Base-by-base conservation (phyloP, 192 early-diverging fungal genomes). In the Phycomyces nitens region DNA sequence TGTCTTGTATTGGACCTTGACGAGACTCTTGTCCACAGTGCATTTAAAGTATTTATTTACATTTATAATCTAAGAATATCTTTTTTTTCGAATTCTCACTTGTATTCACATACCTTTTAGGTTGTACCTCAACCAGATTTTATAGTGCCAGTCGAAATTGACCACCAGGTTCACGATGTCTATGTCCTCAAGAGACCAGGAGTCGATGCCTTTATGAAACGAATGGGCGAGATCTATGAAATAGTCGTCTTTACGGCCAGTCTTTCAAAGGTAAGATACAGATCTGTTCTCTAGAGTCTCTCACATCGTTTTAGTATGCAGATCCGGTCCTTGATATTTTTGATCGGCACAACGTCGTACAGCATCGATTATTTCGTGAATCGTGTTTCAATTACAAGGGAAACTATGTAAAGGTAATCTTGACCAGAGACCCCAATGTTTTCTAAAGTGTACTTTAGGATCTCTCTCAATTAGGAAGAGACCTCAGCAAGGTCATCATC, bases 11-110 rank as follows among this genome's bases (percentile, higher is more conserved):
- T 99, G 40, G 96, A 99, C 78, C 79, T 97, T 63, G 96, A 99
- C 79, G 96, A 99, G 68, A 99, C 96, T 0, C 83, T 99, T 14
- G 93, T 99, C 21, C 96, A 99, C 74, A 92, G 90, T 75, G 95
- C 93, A 20, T 97, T 99, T 84, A 93, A 92, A 83, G 83, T 82
- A 73, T 60, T 40, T 56, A 15, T 16, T 38, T 27, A 3, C 6
- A 38, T 7, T 6, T 50, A 27, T 22, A 21, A 5, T 21, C 11
- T 50, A 50, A 29, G n/a, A n/a, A n/a, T n/a, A n/a, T n/a, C n/a
- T n/a, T n/a, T n/a, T n/a, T 42, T 26, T 20, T 39, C 0, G 39
- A 9, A 12, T 65, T 56, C 47, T 50, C 27, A 41, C 34, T 40
- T 64, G 55, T 44, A 29, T 50, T 40, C 14, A n/a, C n/a, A n/a